Evolutionary conservation across 1,139 yeast species (phyloP), one percentile per base, ranked within the genome.

Genomic region (Saccharomyces uvarum): DNA sequence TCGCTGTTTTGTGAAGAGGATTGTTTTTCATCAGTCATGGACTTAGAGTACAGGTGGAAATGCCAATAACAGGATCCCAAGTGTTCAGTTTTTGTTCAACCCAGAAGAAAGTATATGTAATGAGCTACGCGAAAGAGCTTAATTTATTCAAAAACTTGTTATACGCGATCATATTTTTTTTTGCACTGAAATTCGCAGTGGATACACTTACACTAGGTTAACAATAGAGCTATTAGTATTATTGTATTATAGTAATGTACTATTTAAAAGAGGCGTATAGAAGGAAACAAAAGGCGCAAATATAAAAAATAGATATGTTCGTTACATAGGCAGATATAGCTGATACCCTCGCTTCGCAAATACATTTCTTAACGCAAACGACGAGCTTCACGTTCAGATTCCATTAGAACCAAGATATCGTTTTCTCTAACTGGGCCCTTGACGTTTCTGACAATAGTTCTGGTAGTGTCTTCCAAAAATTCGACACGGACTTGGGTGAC

Each of bases 401-500:
- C 98, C 97, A 93, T 93, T 78, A 93, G 85, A 78, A 97, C 93
- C 78, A 93, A 87, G 80, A 93, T 89, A 79, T 93, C 99, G 81
- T 91, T 89, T 81, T 91, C 98, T 82, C 98, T 89, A 77, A 91
- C 98, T 78, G 99, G 97, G 74, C 99, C 98, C 70, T 86, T 93
- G 79, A 93, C 99, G 85, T 93, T 93, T 87, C 99, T 90, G 83
- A 93, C 97, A 75, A 93, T 91, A 75, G 97, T 88, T 86, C 98
- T 89, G 78, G 96, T 82, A 73, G 95, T 81, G 77, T 93, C 98
- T 78, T 91, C 98, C 78, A 93, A 84, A 86, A 93, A 93, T 81
- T 93, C 98, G 74, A 93, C 98, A 81, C 99, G 91, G 78, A 93
- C 98, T 82, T 93, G 99, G 80, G 98, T 93, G 80, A 93, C 99